Percentiles rank a stretch among this genome's conserved stretches.
phyloP scores from a whole-genome alignment of 768 basidiomycete species.

The Fomitopsis serialis region DNA sequence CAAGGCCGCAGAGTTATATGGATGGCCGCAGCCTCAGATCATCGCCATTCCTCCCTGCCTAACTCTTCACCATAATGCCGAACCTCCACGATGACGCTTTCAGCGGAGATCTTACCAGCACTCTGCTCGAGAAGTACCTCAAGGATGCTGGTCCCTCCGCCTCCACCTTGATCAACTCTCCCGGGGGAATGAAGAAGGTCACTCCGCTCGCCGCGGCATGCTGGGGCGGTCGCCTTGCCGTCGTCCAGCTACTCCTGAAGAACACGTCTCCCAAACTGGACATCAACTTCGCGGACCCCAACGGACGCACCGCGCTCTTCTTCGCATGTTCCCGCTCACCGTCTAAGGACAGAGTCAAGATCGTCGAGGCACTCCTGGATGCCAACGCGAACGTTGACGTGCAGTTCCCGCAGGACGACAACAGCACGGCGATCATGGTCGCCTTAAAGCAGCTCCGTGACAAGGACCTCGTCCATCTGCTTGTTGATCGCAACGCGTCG shows the following conservation, averaged over 20 bases:
- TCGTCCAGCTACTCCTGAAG: conserved; percentile 18
- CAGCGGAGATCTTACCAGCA: not conserved
- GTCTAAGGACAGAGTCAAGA: conserved; percentile 10
- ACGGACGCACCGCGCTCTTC: conserved; percentile 18
- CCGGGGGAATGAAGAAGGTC: not conserved
- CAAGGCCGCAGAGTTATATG: too few relatives aligned
- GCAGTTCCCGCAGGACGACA: not conserved
- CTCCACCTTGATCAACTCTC: not conserved
- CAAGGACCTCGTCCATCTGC: conserved; percentile 16
- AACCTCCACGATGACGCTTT: not conserved
- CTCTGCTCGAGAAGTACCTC: not conserved
- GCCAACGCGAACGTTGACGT: conserved; percentile 15
- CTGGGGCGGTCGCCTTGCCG: conserved; percentile 17
- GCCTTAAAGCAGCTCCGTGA: conserved; percentile 12
- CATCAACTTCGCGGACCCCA: conserved; percentile 16
- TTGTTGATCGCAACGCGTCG: conserved; percentile 17
- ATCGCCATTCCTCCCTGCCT: too few relatives aligned
- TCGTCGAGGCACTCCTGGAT: conserved; percentile 19
- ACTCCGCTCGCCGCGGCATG: conserved; percentile 23
- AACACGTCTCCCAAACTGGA: conserved; percentile 9
- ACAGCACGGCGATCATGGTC: conserved; percentile 18
- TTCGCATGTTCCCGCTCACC: conserved; percentile 10
- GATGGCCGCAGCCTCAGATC: too few relatives aligned
- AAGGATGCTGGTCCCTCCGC: too few relatives aligned
- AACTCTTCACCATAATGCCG: not conserved